phyloP scores from a whole-genome alignment of 2,329 filamentous ascomycete species.

The Alternaria atra region DNA sequence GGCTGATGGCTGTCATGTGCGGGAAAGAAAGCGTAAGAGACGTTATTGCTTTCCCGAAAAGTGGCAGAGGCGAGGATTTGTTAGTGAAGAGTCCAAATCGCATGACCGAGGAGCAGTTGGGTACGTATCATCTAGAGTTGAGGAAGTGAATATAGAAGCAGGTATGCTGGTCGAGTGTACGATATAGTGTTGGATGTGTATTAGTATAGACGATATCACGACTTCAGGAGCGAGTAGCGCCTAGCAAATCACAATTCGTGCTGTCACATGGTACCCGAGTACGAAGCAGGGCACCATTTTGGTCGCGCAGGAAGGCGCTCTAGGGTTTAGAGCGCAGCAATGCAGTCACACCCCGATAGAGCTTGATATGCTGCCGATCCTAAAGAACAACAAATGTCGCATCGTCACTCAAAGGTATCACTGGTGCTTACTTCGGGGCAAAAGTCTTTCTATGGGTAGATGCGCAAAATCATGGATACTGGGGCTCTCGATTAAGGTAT shows the following conservation, averaged over 20 bases:
- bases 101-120: slow-evolving; percentile 68
- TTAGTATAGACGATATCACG: neutral
- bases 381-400: neutral
- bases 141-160: slow-evolving; percentile 11
- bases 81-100: slow-evolving; percentile 80
- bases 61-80: slow-evolving; percentile 84
- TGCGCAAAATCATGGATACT: neutral
- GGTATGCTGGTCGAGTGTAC: neutral
- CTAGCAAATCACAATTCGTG: too few relatives aligned
- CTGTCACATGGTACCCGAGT: too few relatives aligned
- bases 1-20: slow-evolving; percentile 81
- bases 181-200: neutral
- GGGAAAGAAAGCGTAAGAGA: slow-evolving; percentile 82
- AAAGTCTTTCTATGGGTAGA: neutral
- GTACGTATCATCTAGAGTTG: slow-evolving; percentile 65
- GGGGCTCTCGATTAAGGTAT: neutral
- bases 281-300: too few relatives aligned
- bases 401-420: neutral
- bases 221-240: neutral
- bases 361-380: neutral
- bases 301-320: neutral
- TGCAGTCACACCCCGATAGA: neutral
- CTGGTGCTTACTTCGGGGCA: neutral
- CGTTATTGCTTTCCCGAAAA: slow-evolving; percentile 97
- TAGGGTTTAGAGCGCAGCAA: neutral